Percentiles rank a stretch among this genome's conserved stretches.
Conservation (phyloP, 345 rosid species). For the Nephelium lappaceum region DNA sequence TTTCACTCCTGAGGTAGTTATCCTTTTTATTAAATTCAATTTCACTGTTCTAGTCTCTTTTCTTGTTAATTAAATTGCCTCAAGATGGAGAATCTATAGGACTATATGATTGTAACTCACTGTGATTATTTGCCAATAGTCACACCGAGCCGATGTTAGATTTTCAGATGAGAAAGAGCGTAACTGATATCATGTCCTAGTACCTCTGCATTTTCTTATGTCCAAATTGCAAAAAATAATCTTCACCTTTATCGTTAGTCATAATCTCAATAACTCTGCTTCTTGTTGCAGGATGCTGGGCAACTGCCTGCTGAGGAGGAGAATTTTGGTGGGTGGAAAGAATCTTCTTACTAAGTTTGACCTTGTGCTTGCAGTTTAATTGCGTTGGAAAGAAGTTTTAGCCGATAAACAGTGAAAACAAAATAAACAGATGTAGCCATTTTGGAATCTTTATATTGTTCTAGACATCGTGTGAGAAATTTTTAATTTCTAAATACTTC, state of each 20-base stretch:
- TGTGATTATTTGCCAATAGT: neutral
- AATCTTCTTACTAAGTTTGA: neutral
- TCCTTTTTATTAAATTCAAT: neutral
- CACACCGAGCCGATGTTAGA: too few relatives aligned
- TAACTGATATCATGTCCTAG: too few relatives aligned
- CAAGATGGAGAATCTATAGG: neutral
- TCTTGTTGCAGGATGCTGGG: neutral
- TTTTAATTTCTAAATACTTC: neutral
- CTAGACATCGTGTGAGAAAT: neutral
- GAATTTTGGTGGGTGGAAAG: neutral
- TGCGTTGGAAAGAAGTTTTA: neutral
- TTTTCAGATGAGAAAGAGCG: neutral
- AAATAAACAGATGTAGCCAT: too few relatives aligned
- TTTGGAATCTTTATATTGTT: neutral
- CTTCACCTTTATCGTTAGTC: neutral
- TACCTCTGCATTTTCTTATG: neutral
- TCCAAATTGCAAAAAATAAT: neutral
- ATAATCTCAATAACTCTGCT: neutral
- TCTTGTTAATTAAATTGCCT: neutral
- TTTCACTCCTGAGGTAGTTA: constrained; percentile 32
- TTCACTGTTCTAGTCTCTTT: neutral
- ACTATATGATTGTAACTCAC: too few relatives aligned
- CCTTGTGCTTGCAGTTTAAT: neutral
- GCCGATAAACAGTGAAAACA: neutral
- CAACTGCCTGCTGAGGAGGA: neutral